A percentile compares a stretch with the other conserved stretches of the same genome.
Conservation (phyloP, 208 protist genomes). For the Acanthamoeba culbertsoni region DNA sequence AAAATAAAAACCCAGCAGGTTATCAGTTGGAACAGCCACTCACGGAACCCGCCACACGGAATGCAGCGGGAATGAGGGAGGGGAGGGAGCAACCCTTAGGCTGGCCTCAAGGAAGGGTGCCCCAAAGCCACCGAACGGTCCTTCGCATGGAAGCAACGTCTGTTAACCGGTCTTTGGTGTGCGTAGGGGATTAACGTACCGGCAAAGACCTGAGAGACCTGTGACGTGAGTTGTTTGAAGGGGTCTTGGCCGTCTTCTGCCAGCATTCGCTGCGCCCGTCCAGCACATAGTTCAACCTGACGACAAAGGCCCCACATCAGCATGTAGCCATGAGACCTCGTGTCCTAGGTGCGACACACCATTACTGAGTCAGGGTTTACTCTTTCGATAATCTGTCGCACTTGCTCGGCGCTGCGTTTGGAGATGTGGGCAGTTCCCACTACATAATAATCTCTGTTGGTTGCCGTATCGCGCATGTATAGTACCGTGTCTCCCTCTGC, state of each 20-base stretch:
- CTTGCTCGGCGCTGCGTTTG: conserved; percentile 28
- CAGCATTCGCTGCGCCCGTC: neutral
- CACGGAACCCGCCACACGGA: neutral
- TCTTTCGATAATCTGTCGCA: neutral
- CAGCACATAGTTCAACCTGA: neutral
- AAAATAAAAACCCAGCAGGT: too few species aligned
- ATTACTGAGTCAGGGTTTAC: conserved; percentile 28
- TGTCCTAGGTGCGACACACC: neutral
- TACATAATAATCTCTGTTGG: neutral
- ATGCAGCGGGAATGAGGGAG: neutral
- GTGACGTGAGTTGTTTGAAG: neutral
- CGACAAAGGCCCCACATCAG: neutral
- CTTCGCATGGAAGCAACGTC: neutral
- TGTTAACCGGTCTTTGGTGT: too few species aligned
- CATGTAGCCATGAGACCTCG: neutral
- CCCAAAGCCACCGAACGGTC: neutral
- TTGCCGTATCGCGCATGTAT: conserved; percentile 1
- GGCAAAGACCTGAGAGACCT: neutral
- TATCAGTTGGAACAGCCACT: too few species aligned
- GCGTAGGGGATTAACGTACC: too few species aligned
- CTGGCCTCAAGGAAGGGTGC: neutral
- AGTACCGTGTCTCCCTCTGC: neutral
- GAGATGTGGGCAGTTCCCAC: conserved; percentile 48
- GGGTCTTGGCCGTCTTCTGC: neutral
- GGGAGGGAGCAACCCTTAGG: neutral